phyloP scores from a whole-genome alignment of 1,284 basidiomycete genomes.

The Ganoderma lingzhi region DNA sequence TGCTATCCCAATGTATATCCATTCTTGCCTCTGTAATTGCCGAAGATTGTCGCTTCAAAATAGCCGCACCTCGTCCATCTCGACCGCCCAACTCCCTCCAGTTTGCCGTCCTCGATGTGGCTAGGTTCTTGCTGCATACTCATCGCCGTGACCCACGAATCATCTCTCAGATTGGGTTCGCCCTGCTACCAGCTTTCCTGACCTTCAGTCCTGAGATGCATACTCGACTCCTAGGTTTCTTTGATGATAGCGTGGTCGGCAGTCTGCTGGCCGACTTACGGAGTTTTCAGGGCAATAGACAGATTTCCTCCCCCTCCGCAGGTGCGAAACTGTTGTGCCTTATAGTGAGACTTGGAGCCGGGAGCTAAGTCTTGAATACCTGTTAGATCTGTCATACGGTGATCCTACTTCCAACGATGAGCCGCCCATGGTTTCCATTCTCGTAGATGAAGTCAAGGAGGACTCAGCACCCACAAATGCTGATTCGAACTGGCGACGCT shows the following conservation, averaged over 20 bases:
- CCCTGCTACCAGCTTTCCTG: constrained; percentile 72
- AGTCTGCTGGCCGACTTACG: constrained; percentile 56
- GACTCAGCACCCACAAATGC: constrained; percentile 29
- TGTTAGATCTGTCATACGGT: constrained; percentile 32
- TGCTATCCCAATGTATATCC: constrained; percentile 67
- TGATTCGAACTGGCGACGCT: constrained; percentile 42
- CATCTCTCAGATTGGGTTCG: constrained; percentile 65
- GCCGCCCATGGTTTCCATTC: constrained; percentile 63
- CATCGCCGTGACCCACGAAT: constrained; percentile 60
- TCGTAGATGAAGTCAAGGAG: constrained; percentile 61
- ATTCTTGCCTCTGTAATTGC: constrained; percentile 66
- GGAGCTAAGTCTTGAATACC: constrained; percentile 20
- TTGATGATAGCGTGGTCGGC: constrained; percentile 64
- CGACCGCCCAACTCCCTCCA: constrained; percentile 75
- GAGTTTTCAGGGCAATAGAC: constrained; percentile 45
- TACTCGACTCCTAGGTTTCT: constrained; percentile 65
- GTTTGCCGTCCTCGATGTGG: constrained; percentile 66
- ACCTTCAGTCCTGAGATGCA: constrained; percentile 70
- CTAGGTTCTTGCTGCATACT: constrained; percentile 62
- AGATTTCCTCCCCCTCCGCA: constrained; percentile 30
- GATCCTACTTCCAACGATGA: constrained; percentile 31
- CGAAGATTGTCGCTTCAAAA: constrained; percentile 75
- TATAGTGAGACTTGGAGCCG: constrained; percentile 7
- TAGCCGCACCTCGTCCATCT: constrained; percentile 59
- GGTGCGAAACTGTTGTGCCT: constrained; percentile 24